Evolutionary conservation across 192 early-diverging fungal genomes (phyloP), one percentile per base, ranked within the genome.

Genomic region (Umbelopsis vinacea): DNA sequence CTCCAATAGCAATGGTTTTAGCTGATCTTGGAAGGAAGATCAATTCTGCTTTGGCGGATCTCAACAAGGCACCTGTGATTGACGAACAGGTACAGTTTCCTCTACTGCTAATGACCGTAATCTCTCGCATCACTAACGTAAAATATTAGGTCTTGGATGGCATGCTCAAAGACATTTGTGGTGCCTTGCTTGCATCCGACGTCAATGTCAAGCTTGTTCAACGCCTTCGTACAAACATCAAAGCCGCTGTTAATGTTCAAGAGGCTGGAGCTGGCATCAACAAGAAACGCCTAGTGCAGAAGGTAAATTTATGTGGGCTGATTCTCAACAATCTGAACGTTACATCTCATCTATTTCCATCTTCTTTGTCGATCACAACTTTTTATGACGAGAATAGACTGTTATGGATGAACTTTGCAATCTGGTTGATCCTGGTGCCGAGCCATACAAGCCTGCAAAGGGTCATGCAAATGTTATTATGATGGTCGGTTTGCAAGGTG

Each of bases 401-500:
- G 93, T 98, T 38, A 92, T 92, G 79, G 95, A 98, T 72, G 96
- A 97, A 76, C 88, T 98, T 38, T 90, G 87, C 46, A 74, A 86
- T 14, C 85, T 98, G 38, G 95, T 98, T 1, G 94, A 95, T 77
- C 95, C 96, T 1, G 91, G 92, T 48, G 89, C 89, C 17, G 91
- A 95, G 67, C 84, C 93, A n/a, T 96, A 90, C 81, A 89, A 87
- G 74, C 95, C 96, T 47, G 86, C 87, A 47, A 96, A 96, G 79
- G 90, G 92, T 21, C 89, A 89, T 75, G 60, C 87, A 26, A 97
- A 96, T 78, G 85, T 97, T 10, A 89, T 97, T 55, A 97, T 98
- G 97, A 97, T 98, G 89, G 97, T 98, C 29, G 97, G 97, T 71
- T 80, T 98, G 75, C 97, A 98, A 71, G 97, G 97, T 73, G 88